These are phyloP conservation scores for Diaporthe sp. DNA, from an alignment of 2,329 filamentous ascomycete species.

Conservation along the genomic window DNA sequence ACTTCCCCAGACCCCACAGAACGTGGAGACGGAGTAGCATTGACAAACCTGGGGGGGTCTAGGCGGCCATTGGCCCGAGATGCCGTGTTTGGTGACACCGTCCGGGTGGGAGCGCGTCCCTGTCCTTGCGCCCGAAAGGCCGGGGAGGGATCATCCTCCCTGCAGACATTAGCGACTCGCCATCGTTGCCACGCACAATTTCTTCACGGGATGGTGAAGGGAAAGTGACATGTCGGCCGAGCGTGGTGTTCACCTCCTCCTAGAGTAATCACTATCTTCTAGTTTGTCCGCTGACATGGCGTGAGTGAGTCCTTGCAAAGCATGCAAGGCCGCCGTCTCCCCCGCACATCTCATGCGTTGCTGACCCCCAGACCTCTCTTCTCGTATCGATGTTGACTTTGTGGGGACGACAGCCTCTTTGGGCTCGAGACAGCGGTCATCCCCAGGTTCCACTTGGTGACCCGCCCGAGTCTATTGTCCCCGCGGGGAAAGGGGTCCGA, in stretches of 20 bases:
- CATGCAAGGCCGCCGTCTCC: neutral
- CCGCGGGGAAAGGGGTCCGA: constrained; percentile 34
- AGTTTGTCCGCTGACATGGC: no score
- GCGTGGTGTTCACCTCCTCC: neutral
- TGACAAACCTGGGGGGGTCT: neutral
- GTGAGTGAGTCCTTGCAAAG: neutral
- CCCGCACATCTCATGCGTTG: neutral
- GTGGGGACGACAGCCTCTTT: constrained; percentile 4
- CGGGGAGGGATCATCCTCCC: constrained; percentile 27
- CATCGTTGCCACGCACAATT: constrained; percentile 15
- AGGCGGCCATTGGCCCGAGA: constrained; percentile 30
- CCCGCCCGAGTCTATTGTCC: constrained; percentile 18
- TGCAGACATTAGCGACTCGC: constrained; percentile 13
- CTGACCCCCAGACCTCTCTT: neutral
- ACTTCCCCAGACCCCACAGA: constrained; percentile 32
- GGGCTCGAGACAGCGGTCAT: neutral
- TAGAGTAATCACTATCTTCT: neutral
- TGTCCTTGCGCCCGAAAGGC: constrained; percentile 12
- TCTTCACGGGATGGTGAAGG: neutral
- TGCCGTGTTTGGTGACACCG: constrained; percentile 20
- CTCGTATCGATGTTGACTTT: constrained; percentile 17
- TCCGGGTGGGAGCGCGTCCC: neutral
- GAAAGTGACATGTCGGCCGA: constrained; percentile 25
- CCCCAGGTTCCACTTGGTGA: constrained; percentile 14
- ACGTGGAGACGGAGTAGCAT: neutral